Base-by-base conservation (phyloP, 2,329 filamentous ascomycete species). In the Aspergillus sp. region DNA sequence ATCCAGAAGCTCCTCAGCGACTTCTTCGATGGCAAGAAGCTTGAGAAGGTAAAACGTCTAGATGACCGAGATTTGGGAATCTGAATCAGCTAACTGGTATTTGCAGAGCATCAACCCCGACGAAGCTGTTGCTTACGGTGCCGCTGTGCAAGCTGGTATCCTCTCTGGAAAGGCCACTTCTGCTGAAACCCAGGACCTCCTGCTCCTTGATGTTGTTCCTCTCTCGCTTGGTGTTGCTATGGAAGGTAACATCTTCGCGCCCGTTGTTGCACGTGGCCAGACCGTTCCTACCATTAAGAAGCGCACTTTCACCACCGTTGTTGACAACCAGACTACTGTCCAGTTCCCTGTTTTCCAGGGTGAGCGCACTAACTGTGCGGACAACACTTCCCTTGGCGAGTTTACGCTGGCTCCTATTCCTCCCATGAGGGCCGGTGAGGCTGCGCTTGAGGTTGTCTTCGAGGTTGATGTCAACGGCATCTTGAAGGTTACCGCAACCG, bases 381-480 rank as follows among this genome's bases (percentile, higher is more conserved):
- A 97, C 74, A 98, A 98, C 82, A 97, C 91, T 57, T 95, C 88
- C 22, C 82, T 97, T 49, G 93, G 93, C 71, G 93, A 97, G 76
- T 98, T 97, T 76, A 96, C 91, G 51, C 80, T 98, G 54, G 86
- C 90, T 61, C 93, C 91, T 41, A 91, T 80, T 74, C 90, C 78
- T 74, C 80, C 80, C 5, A 85, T 96, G 89, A 85, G 85, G 66
- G 91, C 93, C 66, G 91, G 93, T 71, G 93, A 98, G 71, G 88
- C 93, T 61, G 90, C 95, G 59, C 86, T 98, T 41, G 93, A 98
- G 78, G 88, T 91, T 62, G 90, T 97, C 72, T 97, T 98, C 76
- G 93, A 98, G 79, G 93, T 98, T 68, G 93, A 98, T 63, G 93
- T 96, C 82, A 98, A 98, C 81, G 93, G 93, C 85, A 95, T 96